Base-by-base conservation (phyloP, 78 protist species). In the Isochrysis galbana region DNA sequence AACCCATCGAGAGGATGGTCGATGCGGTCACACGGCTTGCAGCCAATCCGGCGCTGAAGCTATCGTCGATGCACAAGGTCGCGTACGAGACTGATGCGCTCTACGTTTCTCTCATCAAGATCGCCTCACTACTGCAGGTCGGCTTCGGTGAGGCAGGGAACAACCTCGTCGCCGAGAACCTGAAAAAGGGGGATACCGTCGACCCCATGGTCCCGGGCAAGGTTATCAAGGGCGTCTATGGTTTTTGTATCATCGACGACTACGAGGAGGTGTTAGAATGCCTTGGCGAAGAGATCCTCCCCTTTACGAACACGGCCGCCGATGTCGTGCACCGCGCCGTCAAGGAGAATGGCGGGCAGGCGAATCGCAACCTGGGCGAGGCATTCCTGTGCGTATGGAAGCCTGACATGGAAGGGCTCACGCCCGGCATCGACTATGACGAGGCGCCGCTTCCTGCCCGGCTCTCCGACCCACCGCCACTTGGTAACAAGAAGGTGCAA, bases 141-240 rank as follows among this genome's bases (percentile, higher is more conserved):
- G 92, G 92, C 4, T 67, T 89, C 47, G 92, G 92, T 61, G 83
- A 5, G 5, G 82, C 92, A 2, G 92, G 92, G 39, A 10, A 41
- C 69, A 32, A 42, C 25, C 11, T 70, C 48, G 48, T 80, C 55
- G 36, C 88, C 0, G 47, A 5, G 5, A 44, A 48, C 45, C 34
- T 87, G 78, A 5, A 2, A 21, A 34, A 54, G 41, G 32, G 46
- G 47, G 47, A 25, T 0, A 26, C 19, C 36, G 4, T 47, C 48
- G 48, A 87, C 78, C 34, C 38, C 51, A 87, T 38, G 72, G 38
- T 10, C 0, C n/a, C 5, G 10, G 90, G 90, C 34, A 2, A 23
- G 21, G 44, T 26, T 41, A 26, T 36, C 41, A 32, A 51, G 23
- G 0, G 78, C 90, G 38, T 34, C 41, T 87, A 17, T 32, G 70